Base-by-base conservation (phyloP, 805 yeast species). In the Myxozyma neotropica region DNA sequence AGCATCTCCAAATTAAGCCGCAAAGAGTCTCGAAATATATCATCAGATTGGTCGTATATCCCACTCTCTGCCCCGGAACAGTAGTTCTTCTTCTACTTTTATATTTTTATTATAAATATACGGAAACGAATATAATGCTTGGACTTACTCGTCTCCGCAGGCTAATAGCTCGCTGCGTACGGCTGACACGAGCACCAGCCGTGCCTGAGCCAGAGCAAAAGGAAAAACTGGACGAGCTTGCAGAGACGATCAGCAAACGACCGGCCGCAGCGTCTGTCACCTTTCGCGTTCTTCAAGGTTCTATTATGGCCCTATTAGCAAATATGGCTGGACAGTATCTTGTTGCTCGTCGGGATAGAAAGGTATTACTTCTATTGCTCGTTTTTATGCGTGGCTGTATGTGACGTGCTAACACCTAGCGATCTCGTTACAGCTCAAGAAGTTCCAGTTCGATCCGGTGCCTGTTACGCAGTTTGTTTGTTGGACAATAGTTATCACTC, bases 401-500 rank as follows among this genome's bases (percentile, higher is more conserved):
- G 7, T 5, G 21, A 12, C 10, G 27, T 42, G n/a, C 5, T 21
- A 39, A 15, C 23, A 6, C 17, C 19, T 19, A 5, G n/a, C 21
- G 4, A 35, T 19, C 24, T 23, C 27, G 4, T 12, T 35, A 6
- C 17, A 50, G 54, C 35, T 50, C n/a, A 17, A 50, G 35, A 39
- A 50, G 2, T 52, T 69, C 65, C 58, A 47, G 21, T 17, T 48
- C 33, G 49, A 55, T 17, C n/a, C 21, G 24, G 35, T 26, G 31
- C 45, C 53, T 67, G 64, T 73, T 73, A 71, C 17, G 72, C 74
- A 68, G 69, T 68, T 49, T 67, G 70, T 17, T 72, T 71, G 1
- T 66, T 68, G 59, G 58, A 53, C 53, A 26, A 35, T 54, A 42
- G 42, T 55, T 43, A 36, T 55, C 55, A 49, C 65, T 31, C 29